A percentile compares a stretch with the other conserved stretches of the same genome.
Evolutionary conservation across 1,139 yeast genomes (phyloP).

Genomic region (Lizanozyma gosingica): DNA sequence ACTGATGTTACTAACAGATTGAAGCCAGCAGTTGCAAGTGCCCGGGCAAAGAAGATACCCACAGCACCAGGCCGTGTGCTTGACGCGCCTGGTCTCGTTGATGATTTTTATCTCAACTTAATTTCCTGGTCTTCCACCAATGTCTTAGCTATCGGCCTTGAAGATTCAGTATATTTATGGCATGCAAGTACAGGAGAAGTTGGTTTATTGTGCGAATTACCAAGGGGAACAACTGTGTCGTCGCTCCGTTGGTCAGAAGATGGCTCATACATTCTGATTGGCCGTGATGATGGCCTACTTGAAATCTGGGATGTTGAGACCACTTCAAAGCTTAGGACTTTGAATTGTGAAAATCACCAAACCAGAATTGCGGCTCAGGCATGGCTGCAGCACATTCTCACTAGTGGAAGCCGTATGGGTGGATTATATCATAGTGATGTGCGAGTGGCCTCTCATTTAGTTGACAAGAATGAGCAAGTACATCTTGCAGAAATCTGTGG

Average conservation of each 20-base stretch:
- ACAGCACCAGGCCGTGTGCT: constrained; percentile 87
- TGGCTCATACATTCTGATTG: constrained; percentile 80
- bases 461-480: constrained; percentile 37
- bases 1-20: constrained; percentile 13
- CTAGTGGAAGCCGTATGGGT: constrained; percentile 82
- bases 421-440: constrained; percentile 86
- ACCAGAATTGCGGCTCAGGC: constrained; percentile 76
- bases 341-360: constrained; percentile 53
- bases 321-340: constrained; percentile 63
- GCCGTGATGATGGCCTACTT: constrained; percentile 73
- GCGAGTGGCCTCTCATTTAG: constrained; percentile 73
- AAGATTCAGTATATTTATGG: constrained; percentile 83
- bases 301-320: constrained; percentile 95
- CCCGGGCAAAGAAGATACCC: constrained; percentile 64
- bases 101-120: constrained; percentile 84
- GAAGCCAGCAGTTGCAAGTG: constrained; percentile 43
- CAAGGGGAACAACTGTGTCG: constrained; percentile 46
- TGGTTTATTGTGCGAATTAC: constrained; percentile 56
- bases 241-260: constrained; percentile 90
- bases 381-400: constrained; percentile 77
- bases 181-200: constrained; percentile 82
- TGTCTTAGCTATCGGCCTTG: constrained; percentile 83
- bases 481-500: constrained; percentile 95
- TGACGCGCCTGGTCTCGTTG: constrained; percentile 93
- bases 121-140: constrained; percentile 85